Base-by-base conservation (phyloP, 2,329 filamentous ascomycete species). In the Xylariaceae sp. region DNA sequence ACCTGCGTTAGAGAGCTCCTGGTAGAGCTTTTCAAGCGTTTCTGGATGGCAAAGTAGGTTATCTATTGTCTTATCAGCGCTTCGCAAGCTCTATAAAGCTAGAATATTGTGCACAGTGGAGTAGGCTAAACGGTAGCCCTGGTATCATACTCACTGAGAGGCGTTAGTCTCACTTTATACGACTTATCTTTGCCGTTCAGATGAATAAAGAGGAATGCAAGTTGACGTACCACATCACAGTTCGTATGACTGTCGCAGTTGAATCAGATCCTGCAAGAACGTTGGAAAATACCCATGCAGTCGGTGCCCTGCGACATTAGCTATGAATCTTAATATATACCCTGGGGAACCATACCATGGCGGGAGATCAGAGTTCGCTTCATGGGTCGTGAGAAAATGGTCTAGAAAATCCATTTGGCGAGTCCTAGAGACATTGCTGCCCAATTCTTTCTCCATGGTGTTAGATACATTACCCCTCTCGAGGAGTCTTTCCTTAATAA, bases 1-100 rank as follows among this genome's bases (percentile, higher is more conserved):
- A n/a, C 62, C 45, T 13, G 66, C 70, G 1, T 43, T 27, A 2
- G 53, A 46, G 6, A 73, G 62, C 35, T 73, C 71, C 2, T 53
- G 11, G n/a, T 50, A 49, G 2, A 73, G 62, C 8, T 49, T 61
- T 1, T 62, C 24, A 6, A 69, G 32, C 1, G 63, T 64, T 3
- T 60, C 44, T 7, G 59, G 60, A 45, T 70, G 52, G 5, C 40
- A 35, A 3, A 73, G 53, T 11, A 73, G 62, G 44, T 68, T 58
- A 44, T 50, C 45, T 48, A 26, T 30, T 40, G 10, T 3, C 11
- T 10, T 6, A 24, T 48, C 26, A 48, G 45, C 30, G 13, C n/a
- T 8, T 9, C 16, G 13, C 13, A 8, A 18, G 32, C 39, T 21
- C 21, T 6, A 6, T 5, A 21, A 39, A 29, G 4, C 20, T 7